These are phyloP conservation scores for Naganishia liquefaciens DNA, from an alignment of 1,284 basidiomycete genomes.

Conservation along the genomic window DNA sequence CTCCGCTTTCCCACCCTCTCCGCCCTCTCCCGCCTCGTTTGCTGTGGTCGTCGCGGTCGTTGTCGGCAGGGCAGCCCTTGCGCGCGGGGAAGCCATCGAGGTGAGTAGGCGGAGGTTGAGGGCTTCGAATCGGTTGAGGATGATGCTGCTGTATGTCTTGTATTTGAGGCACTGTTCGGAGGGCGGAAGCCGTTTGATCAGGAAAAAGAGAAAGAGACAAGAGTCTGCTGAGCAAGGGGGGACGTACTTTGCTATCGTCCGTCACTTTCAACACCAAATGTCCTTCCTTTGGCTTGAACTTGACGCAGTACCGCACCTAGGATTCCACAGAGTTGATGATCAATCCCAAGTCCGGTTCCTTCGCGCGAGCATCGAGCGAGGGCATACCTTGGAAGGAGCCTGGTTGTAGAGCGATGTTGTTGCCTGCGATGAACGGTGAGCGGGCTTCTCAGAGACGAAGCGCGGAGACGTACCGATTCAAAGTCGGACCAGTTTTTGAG, in stretches of 20 bases:
- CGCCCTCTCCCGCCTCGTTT: slow-evolving; percentile 34
- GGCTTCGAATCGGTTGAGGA: slow-evolving; percentile 89
- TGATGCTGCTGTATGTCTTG: slow-evolving; percentile 87
- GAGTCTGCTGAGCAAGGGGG: background rate
- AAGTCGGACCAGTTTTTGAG: slow-evolving; percentile 54
- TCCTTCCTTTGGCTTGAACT: slow-evolving; percentile 78
- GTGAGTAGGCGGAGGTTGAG: slow-evolving; percentile 65
- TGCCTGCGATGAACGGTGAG: slow-evolving; percentile 56
- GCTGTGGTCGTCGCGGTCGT: slow-evolving; percentile 14
- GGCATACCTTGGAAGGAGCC: slow-evolving; percentile 69
- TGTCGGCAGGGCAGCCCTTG: background rate
- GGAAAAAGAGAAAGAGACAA: background rate
- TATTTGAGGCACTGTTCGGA: slow-evolving; percentile 80
- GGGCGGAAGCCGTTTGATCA: slow-evolving; percentile 1
- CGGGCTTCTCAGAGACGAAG: background rate
- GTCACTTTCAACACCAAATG: slow-evolving; percentile 88
- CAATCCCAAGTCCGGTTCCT: slow-evolving; percentile 1
- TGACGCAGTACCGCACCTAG: slow-evolving; percentile 81
- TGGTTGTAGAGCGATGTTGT: slow-evolving; percentile 76
- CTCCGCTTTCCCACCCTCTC: slow-evolving; percentile 32
- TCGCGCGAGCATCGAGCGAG: background rate
- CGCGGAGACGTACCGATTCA: slow-evolving; percentile 45
- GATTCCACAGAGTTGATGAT: slow-evolving; percentile 11
- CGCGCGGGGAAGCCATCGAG: slow-evolving; percentile 27
- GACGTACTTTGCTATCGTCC: slow-evolving; percentile 75